phyloP scores from a whole-genome alignment of 169 alveolate genomes.

The Prorocentrum cordatum region DNA sequence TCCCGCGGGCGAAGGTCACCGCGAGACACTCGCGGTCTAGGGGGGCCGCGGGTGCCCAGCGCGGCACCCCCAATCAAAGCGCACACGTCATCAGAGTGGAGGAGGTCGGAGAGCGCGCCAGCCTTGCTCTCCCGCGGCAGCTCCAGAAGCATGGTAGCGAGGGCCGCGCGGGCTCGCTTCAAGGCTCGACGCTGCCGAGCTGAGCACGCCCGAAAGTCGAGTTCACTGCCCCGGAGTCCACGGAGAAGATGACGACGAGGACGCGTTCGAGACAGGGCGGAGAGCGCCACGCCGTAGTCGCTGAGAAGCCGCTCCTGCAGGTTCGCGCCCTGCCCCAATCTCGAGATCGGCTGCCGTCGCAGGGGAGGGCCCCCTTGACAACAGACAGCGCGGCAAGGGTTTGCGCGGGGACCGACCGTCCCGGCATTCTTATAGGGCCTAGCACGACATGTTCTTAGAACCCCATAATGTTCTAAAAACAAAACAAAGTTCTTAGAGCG shows the following conservation, averaged over 20 bases:
- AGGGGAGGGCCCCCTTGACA: not conserved
- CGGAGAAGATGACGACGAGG: not conserved
- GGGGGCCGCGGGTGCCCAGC: not conserved
- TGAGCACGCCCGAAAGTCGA: not conserved
- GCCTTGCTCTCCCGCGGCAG: not conserved
- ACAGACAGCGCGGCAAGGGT: not conserved
- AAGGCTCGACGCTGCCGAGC: not conserved
- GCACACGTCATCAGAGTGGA: not conserved
- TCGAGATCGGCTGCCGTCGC: too few species aligned
- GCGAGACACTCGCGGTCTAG: not conserved
- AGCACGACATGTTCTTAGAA: not conserved
- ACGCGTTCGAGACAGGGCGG: too few species aligned
- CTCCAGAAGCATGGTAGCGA: not conserved
- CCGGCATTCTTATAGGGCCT: not conserved
- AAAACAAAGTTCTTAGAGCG: too few species aligned
- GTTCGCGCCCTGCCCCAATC: too few species aligned
- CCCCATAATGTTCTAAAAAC: too few species aligned
- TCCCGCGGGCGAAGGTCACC: not conserved
- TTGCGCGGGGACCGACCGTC: too few species aligned
- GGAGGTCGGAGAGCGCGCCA: not conserved
- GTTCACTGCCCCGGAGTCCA: not conserved
- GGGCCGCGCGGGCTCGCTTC: not conserved
- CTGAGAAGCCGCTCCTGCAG: too few species aligned
- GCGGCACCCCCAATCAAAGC: not conserved
- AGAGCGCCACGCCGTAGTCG: too few species aligned